phyloP scores from a whole-genome alignment of 1,284 basidiomycete genomes.

The Trichosporon coremiiforme region DNA sequence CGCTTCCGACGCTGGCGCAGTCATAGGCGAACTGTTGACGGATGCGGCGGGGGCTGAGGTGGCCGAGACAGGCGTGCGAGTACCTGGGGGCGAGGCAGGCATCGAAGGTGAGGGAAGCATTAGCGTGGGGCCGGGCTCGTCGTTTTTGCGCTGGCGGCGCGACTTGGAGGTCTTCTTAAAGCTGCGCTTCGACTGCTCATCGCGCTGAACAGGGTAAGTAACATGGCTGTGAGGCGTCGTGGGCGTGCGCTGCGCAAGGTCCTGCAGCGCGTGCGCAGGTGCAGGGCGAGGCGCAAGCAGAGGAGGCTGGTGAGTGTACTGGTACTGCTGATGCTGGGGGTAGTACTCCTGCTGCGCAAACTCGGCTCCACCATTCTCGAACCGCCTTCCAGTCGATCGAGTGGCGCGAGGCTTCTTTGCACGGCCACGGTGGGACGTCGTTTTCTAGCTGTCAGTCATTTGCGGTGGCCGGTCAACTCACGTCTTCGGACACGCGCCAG shows the following conservation, averaged over 20 bases:
- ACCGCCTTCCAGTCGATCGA: not conserved
- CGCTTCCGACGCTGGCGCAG: not conserved
- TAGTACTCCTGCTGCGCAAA: not conserved
- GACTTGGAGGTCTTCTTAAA: not conserved
- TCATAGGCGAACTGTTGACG: not conserved
- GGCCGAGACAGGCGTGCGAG: not conserved
- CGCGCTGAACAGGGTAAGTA: not conserved
- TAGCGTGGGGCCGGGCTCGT: not conserved
- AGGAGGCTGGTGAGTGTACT: not conserved
- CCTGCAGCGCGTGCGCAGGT: not conserved
- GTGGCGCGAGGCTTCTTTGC: slow-evolving; percentile 27
- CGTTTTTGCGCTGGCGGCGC: not conserved
- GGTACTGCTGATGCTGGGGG: not conserved
- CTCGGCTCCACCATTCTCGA: not conserved
- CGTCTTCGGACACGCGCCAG: slow-evolving; percentile 41
- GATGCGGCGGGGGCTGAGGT: not conserved
- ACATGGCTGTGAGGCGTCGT: not conserved
- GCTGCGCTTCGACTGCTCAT: not conserved
- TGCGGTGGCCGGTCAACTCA: slow-evolving; percentile 18
- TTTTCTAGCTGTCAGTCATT: slow-evolving; percentile 19
- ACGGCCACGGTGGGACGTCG: slow-evolving; percentile 28
- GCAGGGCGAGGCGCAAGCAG: not conserved
- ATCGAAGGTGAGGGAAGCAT: not conserved
- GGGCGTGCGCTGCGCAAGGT: not conserved
- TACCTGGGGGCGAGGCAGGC: not conserved